These are phyloP conservation scores for Pigoraptor vietnamica DNA, from an alignment of 78 protist genomes.

Conservation along the genomic window DNA sequence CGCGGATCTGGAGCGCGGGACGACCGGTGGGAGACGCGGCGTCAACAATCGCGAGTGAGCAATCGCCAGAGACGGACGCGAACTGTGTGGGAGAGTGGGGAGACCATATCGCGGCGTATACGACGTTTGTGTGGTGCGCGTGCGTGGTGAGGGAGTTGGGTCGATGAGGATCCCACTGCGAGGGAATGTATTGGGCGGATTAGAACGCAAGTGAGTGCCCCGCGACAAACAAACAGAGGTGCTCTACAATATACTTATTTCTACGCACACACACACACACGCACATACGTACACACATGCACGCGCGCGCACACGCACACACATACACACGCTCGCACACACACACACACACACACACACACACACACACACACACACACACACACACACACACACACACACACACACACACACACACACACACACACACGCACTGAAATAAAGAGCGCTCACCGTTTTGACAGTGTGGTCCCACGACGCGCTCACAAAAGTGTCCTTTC, in stretches of 20 bases:
- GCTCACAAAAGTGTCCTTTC: background rate
- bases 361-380: too few species aligned
- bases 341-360: too few species aligned
- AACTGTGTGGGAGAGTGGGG: conserved; percentile 1
- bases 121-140: conserved; percentile 12
- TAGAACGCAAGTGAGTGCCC: too few species aligned
- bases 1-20: background rate
- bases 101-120: conserved; percentile 10
- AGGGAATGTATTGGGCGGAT: background rate
- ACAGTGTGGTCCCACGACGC: background rate
- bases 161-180: background rate
- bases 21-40: background rate
- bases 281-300: too few species aligned
- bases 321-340: too few species aligned
- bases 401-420: too few species aligned
- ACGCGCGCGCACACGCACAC: too few species aligned
- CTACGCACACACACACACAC: too few species aligned
- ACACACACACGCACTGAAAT: background rate
- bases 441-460: background rate
- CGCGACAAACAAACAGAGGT: too few species aligned
- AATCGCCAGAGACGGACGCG: conserved; percentile 27
- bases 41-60: conserved; percentile 9
- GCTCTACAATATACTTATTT: too few species aligned
- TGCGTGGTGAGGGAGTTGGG: background rate
- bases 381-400: too few species aligned